These are phyloP conservation scores for Pisolithus microcarpus DNA, from an alignment of 768 basidiomycete species.

Conservation along the genomic window DNA sequence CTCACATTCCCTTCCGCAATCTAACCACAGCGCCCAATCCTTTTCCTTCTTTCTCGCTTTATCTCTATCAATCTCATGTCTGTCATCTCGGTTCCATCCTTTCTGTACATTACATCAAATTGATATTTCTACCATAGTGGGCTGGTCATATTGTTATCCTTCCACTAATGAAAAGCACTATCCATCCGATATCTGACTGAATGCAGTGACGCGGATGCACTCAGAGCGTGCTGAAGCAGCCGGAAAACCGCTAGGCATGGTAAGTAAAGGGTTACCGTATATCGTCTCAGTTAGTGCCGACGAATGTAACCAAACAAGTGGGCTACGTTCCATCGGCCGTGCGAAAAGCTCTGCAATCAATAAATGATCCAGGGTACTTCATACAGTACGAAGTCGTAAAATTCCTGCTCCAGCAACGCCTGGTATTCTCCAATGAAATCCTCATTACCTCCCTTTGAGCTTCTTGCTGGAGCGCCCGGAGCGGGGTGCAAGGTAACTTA, in stretches of 20 bases:
- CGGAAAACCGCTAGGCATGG: too few relatives aligned
- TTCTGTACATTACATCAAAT: constrained; percentile 36
- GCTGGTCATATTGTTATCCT: constrained; percentile 56
- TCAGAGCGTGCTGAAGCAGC: too few relatives aligned
- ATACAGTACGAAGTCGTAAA: constrained; percentile 89
- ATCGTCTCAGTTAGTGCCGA: not conserved
- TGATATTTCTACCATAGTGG: constrained; percentile 47
- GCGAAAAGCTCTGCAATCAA: constrained; percentile 26
- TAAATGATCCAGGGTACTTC: constrained; percentile 88
- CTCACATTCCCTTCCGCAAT: constrained; percentile 6
- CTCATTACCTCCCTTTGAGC: constrained; percentile 36
- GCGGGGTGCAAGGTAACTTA: constrained; percentile 72
- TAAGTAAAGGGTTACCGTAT: too few relatives aligned
- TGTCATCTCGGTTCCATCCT: constrained; percentile 12
- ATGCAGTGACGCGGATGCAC: not conserved
- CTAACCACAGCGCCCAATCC: constrained; percentile 12
- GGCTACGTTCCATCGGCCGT: too few relatives aligned
- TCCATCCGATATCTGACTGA: constrained; percentile 22
- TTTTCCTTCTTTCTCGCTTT: constrained; percentile 14
- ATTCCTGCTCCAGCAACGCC: constrained; percentile 89
- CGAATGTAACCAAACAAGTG: too few relatives aligned
- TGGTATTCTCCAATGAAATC: constrained; percentile 90
- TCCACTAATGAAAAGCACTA: constrained; percentile 43
- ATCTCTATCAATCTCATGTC: constrained; percentile 20
- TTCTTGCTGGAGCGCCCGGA: constrained; percentile 44